Evolutionary conservation across 805 yeast species (phyloP).

Genomic region (Lipomyces chichibuensis): DNA sequence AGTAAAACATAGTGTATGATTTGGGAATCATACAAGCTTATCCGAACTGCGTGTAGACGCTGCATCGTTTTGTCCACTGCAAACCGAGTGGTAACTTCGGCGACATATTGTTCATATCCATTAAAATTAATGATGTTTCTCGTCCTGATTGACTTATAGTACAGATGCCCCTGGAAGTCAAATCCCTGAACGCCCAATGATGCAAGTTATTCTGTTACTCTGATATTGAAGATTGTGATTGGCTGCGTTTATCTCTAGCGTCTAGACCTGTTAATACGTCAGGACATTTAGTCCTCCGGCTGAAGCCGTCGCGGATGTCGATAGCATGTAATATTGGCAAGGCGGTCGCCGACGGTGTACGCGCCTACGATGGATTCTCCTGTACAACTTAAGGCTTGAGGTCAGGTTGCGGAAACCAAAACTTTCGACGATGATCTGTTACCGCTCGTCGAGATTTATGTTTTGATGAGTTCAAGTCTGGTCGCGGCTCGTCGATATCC

Average conservation of each 20-base stretch:
- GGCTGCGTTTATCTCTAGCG: neutral
- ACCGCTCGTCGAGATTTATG: neutral
- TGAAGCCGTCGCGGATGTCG: neutral
- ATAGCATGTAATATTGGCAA: neutral
- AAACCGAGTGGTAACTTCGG: neutral
- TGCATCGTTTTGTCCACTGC: conserved; percentile 5
- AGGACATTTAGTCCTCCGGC: neutral
- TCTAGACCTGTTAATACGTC: neutral
- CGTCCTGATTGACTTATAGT: neutral
- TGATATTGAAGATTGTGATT: neutral
- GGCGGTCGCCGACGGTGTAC: too few species aligned
- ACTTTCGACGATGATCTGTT: neutral
- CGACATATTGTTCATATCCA: neutral
- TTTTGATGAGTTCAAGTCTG: neutral
- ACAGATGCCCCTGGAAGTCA: neutral
- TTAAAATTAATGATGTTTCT: neutral
- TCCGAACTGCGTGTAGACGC: conserved; percentile 17
- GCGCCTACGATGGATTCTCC: neutral
- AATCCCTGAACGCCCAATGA: neutral
- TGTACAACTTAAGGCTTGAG: neutral
- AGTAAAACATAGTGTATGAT: conserved; percentile 1
- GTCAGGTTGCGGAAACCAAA: neutral
- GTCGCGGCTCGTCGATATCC: neutral
- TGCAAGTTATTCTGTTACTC: neutral
- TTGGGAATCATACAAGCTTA: conserved; percentile 4